A percentile compares a stretch with the other conserved stretches of the same genome.
Evolutionary conservation across 169 alveolate genomes (phyloP).

Genomic region (Amoebophrya sp.): DNA sequence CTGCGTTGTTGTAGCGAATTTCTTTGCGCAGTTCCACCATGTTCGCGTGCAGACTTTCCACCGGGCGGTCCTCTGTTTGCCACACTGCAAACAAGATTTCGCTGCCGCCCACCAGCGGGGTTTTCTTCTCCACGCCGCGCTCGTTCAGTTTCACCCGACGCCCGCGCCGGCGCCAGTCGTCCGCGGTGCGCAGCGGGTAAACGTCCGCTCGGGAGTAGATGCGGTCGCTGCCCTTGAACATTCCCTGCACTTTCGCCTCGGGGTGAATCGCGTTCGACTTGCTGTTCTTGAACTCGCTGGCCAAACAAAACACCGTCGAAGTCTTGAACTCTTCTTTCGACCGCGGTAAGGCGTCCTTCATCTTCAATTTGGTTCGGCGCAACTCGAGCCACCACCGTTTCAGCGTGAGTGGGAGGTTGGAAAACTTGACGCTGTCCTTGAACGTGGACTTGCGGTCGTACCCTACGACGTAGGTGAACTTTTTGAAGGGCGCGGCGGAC

Average conservation of each 20-base stretch:
- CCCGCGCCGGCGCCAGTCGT: background rate
- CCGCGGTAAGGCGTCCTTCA: background rate
- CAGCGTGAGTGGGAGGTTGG: background rate
- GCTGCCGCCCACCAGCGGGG: background rate
- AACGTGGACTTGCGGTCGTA: background rate
- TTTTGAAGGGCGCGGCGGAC: background rate
- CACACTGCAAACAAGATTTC: background rate
- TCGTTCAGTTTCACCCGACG: background rate
- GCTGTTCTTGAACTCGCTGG: background rate
- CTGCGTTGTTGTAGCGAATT: background rate
- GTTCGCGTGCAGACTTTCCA: background rate
- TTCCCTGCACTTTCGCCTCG: background rate
- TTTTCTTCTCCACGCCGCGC: background rate
- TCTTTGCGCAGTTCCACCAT: background rate
- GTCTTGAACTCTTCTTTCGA: background rate
- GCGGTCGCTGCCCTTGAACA: background rate
- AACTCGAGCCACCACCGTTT: slow-evolving; percentile 1
- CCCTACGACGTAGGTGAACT: background rate
- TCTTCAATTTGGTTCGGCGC: background rate
- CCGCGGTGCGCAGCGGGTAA: background rate
- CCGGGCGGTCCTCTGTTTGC: background rate
- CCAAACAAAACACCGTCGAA: background rate
- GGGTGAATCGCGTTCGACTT: background rate
- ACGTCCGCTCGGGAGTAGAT: background rate
- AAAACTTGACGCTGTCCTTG: background rate